Evolutionary conservation across 2,329 filamentous ascomycete species (phyloP), one percentile per base, ranked within the genome.

Genomic region (Cyanodermella asteris): DNA sequence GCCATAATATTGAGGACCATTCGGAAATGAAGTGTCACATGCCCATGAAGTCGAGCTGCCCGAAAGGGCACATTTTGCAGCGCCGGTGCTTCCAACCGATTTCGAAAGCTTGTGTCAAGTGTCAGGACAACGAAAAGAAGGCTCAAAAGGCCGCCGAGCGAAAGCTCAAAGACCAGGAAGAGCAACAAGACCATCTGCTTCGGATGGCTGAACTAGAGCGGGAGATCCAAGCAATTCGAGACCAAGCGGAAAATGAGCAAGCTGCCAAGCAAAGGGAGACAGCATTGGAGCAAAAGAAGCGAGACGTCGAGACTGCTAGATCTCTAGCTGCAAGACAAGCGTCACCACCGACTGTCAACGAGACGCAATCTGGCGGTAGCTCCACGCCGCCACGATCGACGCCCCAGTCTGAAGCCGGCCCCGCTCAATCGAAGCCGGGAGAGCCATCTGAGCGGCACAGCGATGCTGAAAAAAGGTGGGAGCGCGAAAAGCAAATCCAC

Each of bases 1-100:
- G 75, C 29, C 75, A 82, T 42, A 56, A 61, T 0, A 33, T 71
- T 0, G 36, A 40, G 0, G 59, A 76, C 28, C 70, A 76, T 36
- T 60, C 56, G 0, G 56, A 60, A 23, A 56, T 65, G 41, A 19
- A 38, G 3, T 70, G 63, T 34, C 36, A 11, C 15, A 34, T 33
- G 2, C 37, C 55, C 5, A 28, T 69, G 0, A 34, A 52, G 0
- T 50, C 45, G n/a, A 48, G 34, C 0, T 77, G 72, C 29, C 24
- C 48, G 0, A 50, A 57, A 2, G 47, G 52, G 0, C 72, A 78
- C 36, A 52, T 47, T 6, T 37, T 42, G 2, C 47, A 46, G 1
- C 47, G 56, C 7, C 27, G 33, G 3, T 78, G 72, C 28, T 45
- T 51, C 8, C 24, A 49, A 29, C 13, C 38, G 34, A 9, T 40